Conservation (phyloP, 257 asterid species). For the Przewalskia tangutica region DNA sequence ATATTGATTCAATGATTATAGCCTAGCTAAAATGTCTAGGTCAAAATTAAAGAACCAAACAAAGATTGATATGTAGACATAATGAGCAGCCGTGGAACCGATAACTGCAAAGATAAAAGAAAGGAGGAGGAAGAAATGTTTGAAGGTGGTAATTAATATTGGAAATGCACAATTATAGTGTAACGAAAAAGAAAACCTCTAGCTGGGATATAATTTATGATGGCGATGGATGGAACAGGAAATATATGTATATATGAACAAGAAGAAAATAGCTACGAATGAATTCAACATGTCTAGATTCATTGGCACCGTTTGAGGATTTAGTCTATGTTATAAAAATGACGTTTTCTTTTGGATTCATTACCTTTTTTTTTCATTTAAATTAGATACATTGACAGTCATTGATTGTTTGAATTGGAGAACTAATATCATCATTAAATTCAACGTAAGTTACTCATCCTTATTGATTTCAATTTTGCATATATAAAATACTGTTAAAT, state of each 20-base stretch:
- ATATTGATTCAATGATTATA: background rate
- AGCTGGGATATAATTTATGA: background rate
- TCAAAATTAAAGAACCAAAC: background rate
- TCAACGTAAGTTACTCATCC: no score
- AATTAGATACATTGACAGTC: no score
- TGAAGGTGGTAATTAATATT: background rate
- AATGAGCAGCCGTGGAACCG: background rate
- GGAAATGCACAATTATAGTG: background rate
- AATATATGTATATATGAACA: background rate
- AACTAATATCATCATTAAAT: no score
- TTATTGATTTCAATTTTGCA: no score
- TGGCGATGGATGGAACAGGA: background rate
- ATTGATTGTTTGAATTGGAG: no score
- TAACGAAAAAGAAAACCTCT: background rate
- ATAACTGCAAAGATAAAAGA: background rate
- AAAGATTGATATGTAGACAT: background rate
- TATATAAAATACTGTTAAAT: no score
- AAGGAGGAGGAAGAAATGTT: background rate
- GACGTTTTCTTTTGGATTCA: slow-evolving; percentile 9
- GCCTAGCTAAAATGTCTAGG: background rate
- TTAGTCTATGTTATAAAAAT: slow-evolving; percentile 10
- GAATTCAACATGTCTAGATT: slow-evolving; percentile 14
- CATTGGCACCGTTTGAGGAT: slow-evolving; percentile 18
- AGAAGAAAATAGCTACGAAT: background rate
- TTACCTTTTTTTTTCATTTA: background rate